Percentiles rank a stretch among this genome's conserved stretches.
Conservation (phyloP, 371 early-diverging fungal genomes). For the Haplosporangium sp. region DNA sequence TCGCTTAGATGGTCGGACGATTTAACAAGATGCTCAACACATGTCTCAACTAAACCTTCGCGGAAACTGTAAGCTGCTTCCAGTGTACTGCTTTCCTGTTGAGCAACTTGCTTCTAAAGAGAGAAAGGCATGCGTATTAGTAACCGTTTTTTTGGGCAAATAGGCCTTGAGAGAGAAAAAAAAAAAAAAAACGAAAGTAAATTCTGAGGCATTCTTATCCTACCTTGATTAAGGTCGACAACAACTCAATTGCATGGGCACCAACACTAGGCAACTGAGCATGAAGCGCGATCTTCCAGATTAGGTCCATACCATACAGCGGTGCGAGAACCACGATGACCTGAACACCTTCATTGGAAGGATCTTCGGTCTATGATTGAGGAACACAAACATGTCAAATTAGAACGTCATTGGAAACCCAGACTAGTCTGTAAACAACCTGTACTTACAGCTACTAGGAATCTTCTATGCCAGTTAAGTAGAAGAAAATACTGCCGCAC, state of each 20-base stretch:
- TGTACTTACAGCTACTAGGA: constrained; percentile 28
- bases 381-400: neutral
- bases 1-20: constrained; percentile 40
- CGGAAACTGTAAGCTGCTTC: constrained; percentile 42
- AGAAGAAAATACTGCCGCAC: constrained; percentile 55
- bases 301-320: constrained; percentile 53
- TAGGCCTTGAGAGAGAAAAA: neutral
- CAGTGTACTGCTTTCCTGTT: constrained; percentile 11
- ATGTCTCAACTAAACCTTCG: constrained; percentile 55
- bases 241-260: constrained; percentile 42
- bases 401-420: neutral
- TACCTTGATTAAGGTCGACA: constrained; percentile 54
- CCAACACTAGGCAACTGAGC: constrained; percentile 51
- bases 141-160: neutral
- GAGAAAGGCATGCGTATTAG: neutral
- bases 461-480: constrained; percentile 46
- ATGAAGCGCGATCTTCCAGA: constrained; percentile 58
- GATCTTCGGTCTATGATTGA: constrained; percentile 6
- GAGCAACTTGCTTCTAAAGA: constrained; percentile 15
- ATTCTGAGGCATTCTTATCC: neutral
- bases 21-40: constrained; percentile 50
- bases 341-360: constrained; percentile 14
- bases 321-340: constrained; percentile 28
- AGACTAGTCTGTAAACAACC: neutral
- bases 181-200: neutral